Evolutionary conservation across 1,139 yeast genomes (phyloP).

Genomic region (Lodderomyces beijingensis): DNA sequence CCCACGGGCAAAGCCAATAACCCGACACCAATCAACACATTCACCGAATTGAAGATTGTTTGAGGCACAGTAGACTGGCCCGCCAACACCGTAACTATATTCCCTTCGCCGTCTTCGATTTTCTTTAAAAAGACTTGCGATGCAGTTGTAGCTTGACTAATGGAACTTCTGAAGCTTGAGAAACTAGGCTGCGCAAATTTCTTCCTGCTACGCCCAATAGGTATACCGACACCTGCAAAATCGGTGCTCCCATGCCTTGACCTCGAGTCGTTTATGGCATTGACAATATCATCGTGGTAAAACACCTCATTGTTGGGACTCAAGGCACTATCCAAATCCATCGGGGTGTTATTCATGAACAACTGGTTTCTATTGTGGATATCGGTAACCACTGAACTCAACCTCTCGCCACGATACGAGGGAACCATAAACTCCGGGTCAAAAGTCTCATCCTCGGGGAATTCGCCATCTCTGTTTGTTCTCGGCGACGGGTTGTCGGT

Average conservation of each 20-base stretch:
- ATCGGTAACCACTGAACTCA: constrained; percentile 52
- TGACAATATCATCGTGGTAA: constrained; percentile 37
- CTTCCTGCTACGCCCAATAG: constrained; percentile 13
- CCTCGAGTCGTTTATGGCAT: constrained; percentile 24
- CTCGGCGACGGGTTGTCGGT: constrained; percentile 9
- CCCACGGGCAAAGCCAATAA: constrained; percentile 48
- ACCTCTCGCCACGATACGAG: constrained; percentile 56
- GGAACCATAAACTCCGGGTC: constrained; percentile 75
- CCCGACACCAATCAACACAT: constrained; percentile 47
- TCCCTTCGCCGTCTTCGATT: constrained; percentile 71
- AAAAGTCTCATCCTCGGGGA: constrained; percentile 54
- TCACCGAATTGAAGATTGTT: constrained; percentile 45
- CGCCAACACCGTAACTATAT: constrained; percentile 66
- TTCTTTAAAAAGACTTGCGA: constrained; percentile 56
- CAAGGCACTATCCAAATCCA: constrained; percentile 11
- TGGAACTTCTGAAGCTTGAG: constrained; percentile 31
- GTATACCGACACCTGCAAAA: constrained; percentile 14
- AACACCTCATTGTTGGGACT: constrained; percentile 33
- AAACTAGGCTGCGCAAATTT: constrained; percentile 24
- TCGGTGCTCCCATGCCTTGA: constrained; percentile 28
- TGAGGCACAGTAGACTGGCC: constrained; percentile 69
- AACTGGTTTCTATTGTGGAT: constrained; percentile 24
- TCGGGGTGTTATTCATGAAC: constrained; percentile 17
- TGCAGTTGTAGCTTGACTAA: constrained; percentile 42
- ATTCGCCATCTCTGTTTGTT: constrained; percentile 16